phyloP scores from a whole-genome alignment of 257 asterid genomes.

The Solanum gracilifrons region DNA sequence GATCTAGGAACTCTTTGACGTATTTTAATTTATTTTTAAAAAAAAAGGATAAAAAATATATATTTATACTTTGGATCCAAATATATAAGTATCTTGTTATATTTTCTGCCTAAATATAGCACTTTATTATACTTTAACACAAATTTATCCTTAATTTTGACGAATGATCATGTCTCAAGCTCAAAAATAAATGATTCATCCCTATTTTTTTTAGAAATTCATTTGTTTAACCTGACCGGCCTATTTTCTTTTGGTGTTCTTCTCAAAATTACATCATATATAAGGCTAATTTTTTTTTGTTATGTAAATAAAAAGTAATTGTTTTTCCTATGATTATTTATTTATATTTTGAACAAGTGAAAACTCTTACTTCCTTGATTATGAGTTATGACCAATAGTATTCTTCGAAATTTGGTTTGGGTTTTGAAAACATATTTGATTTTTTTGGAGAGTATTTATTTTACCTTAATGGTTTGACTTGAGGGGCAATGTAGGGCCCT shows the following conservation, averaged over 20 bases:
- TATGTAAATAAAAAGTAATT: too few species aligned
- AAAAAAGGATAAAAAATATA: too few species aligned
- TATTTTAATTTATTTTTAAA: too few species aligned
- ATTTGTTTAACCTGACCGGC: neutral
- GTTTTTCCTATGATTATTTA: too few species aligned
- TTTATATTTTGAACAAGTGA: too few species aligned
- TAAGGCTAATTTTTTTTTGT: too few species aligned
- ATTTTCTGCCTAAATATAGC: neutral
- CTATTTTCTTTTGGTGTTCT: neutral
- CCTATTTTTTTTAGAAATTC: neutral
- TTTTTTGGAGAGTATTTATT: neutral
- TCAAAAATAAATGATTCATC: neutral
- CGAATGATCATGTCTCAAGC: neutral
- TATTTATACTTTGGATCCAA: neutral
- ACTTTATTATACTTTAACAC: too few species aligned
- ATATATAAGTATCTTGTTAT: neutral
- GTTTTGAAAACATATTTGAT: neutral
- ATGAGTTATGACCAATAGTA: neutral
- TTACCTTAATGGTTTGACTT: neutral
- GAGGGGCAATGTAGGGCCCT: neutral
- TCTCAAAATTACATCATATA: neutral
- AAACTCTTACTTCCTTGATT: too few species aligned
- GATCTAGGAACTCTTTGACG: too few species aligned
- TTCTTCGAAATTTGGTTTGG: neutral
- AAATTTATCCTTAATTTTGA: too few species aligned